Evolutionary conservation across 495 filamentous ascomycete species (phyloP), one percentile per base, ranked within the genome.

Genomic region (Parmelia sp.): DNA sequence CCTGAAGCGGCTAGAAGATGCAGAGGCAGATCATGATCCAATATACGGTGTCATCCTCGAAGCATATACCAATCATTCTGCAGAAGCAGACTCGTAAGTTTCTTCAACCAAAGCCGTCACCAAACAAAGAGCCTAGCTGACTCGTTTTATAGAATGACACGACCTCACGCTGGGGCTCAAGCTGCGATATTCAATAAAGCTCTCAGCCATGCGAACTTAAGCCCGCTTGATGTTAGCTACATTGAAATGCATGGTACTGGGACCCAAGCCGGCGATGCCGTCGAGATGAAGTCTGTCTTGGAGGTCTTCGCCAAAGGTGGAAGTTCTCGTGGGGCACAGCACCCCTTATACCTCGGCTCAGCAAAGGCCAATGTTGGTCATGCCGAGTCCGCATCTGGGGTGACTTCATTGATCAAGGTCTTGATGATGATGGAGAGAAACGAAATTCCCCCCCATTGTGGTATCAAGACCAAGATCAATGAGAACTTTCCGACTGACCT

Each of bases 231-330:
- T 56, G 74, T 93, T 23, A 85, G 85, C 76, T 93, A 92, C 65
- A 83, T 94, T 15, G 90, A 94, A 71, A 90, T 91, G 84, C 90
- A 94, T 72, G 90, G 90, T 31, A 93, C 90, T 2, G 90, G 90
- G 11, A 92, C 90, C 0, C 88, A 91, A 69, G 87, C 87, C 23
- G 90, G 90, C 10, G 90, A 94, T 72, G 84, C 82, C 0, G 85
- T 83, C 1, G 90, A 94, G 72, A 90, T 92, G 86, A 73, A 80
- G 51, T 90, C 88, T 12, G 88, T 94, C 39, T 83, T 86, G 10
- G 86, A 87, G 65, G 81, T 88, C 19, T 97, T 96, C 66, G 92
- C 92, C n/a, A n/a, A n/a, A n/a, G n/a, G n/a, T n/a, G n/a, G n/a
- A n/a, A n/a, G n/a, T n/a, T n/a, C n/a, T n/a, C n/a, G n/a, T n/a